Conservation (phyloP, 164 flowering plant genomes). For the Cinnamomum micranthum region DNA sequence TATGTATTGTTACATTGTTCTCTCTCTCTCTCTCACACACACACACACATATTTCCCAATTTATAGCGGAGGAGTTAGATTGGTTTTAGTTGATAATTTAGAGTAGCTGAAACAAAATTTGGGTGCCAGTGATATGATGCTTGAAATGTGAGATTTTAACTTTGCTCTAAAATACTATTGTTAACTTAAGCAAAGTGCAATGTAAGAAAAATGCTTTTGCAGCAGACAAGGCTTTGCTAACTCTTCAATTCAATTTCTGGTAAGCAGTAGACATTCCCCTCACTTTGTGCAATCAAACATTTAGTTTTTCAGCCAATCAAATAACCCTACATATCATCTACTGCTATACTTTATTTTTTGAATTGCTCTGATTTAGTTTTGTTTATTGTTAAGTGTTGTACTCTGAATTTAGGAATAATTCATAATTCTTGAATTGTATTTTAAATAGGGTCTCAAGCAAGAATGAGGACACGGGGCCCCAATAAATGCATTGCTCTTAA, state of each 20-base stretch:
- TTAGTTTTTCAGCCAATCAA: too few species aligned
- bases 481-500: too few species aligned
- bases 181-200: background rate
- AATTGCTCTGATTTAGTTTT: too few species aligned
- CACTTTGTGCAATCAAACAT: background rate
- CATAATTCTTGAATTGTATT: too few species aligned
- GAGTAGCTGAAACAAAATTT: background rate
- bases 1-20: too few species aligned
- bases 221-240: background rate
- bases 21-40: background rate
- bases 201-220: background rate
- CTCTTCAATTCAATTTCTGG: background rate
- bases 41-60: too few species aligned
- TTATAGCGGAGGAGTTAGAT: background rate
- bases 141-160: background rate
- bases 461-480: too few species aligned
- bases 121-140: background rate
- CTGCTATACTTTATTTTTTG: too few species aligned
- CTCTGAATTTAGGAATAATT: too few species aligned
- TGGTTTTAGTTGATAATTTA: background rate
- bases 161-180: background rate
- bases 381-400: too few species aligned
- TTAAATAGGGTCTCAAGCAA: too few species aligned
- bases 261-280: background rate
- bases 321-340: too few species aligned